Percentiles rank a stretch among this genome's conserved stretches.
phyloP scores from a whole-genome alignment of 2,329 filamentous ascomycete species.

The Diaporthe sp. region DNA sequence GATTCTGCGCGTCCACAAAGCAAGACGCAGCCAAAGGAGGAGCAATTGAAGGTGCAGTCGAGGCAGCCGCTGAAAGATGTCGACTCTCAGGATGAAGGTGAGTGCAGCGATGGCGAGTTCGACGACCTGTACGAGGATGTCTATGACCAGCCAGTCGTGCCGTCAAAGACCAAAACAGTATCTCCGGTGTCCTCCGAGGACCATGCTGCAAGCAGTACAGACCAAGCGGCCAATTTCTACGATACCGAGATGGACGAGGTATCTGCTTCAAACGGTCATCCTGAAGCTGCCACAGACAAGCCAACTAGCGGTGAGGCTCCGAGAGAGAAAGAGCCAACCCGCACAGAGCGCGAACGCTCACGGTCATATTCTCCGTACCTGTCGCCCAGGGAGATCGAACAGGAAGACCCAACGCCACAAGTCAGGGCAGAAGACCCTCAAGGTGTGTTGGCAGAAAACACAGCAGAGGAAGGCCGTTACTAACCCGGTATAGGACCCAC shows the following conservation, averaged over 20 bases:
- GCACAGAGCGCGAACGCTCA: slow-evolving; percentile 58
- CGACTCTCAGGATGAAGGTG: slow-evolving; percentile 75
- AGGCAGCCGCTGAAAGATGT: slow-evolving; percentile 28
- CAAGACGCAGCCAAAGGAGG: slow-evolving; percentile 4
- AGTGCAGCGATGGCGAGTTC: slow-evolving; percentile 79
- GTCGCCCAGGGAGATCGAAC: slow-evolving; percentile 63
- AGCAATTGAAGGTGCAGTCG: slow-evolving; percentile 11
- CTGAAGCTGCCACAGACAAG: slow-evolving; percentile 40
- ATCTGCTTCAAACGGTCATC: slow-evolving; percentile 41
- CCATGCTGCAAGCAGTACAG: slow-evolving; percentile 14
- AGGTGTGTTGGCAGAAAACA: not conserved
- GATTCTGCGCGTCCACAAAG: slow-evolving; percentile 14
- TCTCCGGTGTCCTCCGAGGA: slow-evolving; percentile 7
- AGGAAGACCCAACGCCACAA: slow-evolving; percentile 40
- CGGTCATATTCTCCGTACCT: slow-evolving; percentile 68
- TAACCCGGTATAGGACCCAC: slow-evolving; percentile 2
- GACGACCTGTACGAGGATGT: slow-evolving; percentile 66
- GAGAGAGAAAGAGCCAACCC: slow-evolving; percentile 45
- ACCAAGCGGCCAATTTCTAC: slow-evolving; percentile 48
- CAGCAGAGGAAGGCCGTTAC: not conserved
- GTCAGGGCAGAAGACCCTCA: not conserved
- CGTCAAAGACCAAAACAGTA: not conserved
- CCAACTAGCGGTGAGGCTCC: slow-evolving; percentile 40
- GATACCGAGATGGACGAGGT: slow-evolving; percentile 47
- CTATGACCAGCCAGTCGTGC: slow-evolving; percentile 48